Base-by-base conservation (phyloP, 306 rosid species). In the Boehmeria nivea region DNA sequence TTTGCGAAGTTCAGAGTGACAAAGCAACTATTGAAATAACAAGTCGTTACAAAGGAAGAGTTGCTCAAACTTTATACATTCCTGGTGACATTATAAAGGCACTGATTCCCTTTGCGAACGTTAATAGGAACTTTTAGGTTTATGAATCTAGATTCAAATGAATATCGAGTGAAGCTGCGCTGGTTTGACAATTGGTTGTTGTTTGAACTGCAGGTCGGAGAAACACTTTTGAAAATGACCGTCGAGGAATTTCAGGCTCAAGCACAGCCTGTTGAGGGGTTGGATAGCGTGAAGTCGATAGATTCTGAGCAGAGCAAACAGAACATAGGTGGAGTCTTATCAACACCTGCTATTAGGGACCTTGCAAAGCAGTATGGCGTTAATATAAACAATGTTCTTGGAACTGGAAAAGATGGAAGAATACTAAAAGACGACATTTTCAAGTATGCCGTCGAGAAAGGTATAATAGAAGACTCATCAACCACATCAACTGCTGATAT, bases 21-120 rank as follows among this genome's bases (percentile, higher is more conserved):
- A 91, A 91, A 81, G 99, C 99, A 73, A 91, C 95, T 16, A 91
- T 91, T 60, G 99, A 91, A 74, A 91, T 91, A 60, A 87, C 99
- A 3, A 87, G 99, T 62, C 99, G 96, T 10, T 91, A 87, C 69
- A 72, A 77, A 72, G 99, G 99, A 69, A 87, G 71, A 67, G 68
- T 87, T 62, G 65, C 74, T 50, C 70, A 77, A n/a, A 53, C 85
- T 68, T 80, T 82, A 27, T 66, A 61, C 22, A 63, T 55, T 77
- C 99, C 99, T 1, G 93, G 99, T 52, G 85, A 91, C 65, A 82
- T 91, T 65, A 87, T 91, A 28, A 91, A 84, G 96, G 99, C 84
- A n/a, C n/a, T n/a, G n/a, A n/a, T n/a, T n/a, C n/a, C n/a, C n/a
- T n/a, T n/a, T n/a, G n/a, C n/a, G n/a, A n/a, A n/a, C n/a, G n/a